Conservation (phyloP, 176 grass and related monocot species). For the Carex parvula region DNA sequence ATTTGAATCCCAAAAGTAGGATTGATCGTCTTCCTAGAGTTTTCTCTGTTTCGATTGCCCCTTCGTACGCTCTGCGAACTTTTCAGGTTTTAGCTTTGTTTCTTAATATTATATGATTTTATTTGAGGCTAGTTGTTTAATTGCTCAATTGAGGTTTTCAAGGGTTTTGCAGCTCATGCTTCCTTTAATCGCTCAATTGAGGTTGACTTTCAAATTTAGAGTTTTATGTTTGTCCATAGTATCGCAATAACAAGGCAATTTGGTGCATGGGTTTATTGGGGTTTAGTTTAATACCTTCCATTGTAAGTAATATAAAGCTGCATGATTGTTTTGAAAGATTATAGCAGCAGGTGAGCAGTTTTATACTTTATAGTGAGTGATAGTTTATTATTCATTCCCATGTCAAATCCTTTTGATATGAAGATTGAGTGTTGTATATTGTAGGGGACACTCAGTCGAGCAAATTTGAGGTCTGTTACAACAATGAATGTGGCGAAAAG, state of each 20-base stretch:
- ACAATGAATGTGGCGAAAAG: slow-evolving; percentile 35
- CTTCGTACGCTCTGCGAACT: not conserved
- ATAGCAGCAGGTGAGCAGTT: not conserved
- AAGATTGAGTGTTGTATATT: not conserved
- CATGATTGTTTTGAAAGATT: not conserved
- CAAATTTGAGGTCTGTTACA: slow-evolving; percentile 24
- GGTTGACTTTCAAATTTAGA: not conserved
- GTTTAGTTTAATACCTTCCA: not conserved
- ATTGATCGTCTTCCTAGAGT: not conserved
- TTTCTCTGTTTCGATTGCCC: not conserved
- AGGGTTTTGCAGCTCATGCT: not conserved
- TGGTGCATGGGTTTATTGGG: not conserved
- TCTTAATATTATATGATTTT: too few species aligned
- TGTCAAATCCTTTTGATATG: not conserved
- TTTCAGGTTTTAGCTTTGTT: not conserved
- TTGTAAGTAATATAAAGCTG: not conserved
- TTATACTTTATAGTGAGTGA: not conserved
- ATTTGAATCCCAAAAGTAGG: slow-evolving; percentile 5
- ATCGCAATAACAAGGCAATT: not conserved
- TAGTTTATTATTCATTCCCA: not conserved
- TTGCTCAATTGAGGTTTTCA: too few species aligned
- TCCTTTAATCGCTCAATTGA: not conserved
- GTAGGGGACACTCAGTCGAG: slow-evolving; percentile 33
- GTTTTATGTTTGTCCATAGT: not conserved
- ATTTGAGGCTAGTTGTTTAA: too few species aligned